Evolutionary conservation across 305 asterid genomes (phyloP).

Genomic region (Solanum hybrid): DNA sequence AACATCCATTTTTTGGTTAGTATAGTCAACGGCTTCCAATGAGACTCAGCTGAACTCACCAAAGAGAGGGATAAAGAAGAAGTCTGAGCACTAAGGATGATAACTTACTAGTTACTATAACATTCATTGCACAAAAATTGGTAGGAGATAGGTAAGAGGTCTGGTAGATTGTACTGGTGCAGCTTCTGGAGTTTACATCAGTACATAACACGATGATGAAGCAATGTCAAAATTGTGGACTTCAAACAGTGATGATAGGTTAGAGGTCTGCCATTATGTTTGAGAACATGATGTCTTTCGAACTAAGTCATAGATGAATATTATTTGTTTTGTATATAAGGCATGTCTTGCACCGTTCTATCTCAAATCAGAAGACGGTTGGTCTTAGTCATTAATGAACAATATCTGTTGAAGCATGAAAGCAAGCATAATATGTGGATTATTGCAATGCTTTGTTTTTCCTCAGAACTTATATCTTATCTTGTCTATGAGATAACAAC

Average conservation of each 20-base stretch:
- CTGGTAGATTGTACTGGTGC: background rate
- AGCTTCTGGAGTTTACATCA: background rate
- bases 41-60: background rate
- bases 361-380: background rate
- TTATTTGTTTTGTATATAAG: background rate
- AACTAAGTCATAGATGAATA: background rate
- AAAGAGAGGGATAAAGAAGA: background rate
- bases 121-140: background rate
- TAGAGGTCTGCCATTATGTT: background rate
- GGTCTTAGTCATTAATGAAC: background rate
- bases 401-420: background rate
- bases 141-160: background rate
- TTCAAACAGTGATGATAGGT: background rate
- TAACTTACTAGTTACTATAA: background rate
- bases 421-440: background rate
- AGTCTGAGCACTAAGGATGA: background rate
- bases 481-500: background rate
- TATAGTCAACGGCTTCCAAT: background rate
- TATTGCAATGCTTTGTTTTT: background rate
- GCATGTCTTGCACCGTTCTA: background rate
- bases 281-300: background rate
- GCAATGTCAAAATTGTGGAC: background rate
- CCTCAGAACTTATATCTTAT: background rate
- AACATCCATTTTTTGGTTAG: background rate
- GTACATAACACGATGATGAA: background rate